Evolutionary conservation across 2,329 filamentous ascomycete genomes (phyloP), one percentile per base, ranked within the genome.

Genomic region (Paecilomyces sp.): DNA sequence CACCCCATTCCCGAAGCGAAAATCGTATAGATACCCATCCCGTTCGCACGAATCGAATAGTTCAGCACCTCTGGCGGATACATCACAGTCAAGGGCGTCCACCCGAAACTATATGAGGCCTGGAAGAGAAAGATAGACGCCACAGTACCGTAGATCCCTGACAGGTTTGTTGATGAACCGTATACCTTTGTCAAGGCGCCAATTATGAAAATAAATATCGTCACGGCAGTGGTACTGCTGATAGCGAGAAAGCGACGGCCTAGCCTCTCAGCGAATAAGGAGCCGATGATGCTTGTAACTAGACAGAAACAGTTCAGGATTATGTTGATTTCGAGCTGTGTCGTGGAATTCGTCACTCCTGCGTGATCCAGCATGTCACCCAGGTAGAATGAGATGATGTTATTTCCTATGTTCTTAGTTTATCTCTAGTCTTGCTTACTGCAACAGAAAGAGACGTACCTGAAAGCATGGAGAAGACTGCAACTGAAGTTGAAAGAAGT

Each of bases 271-370:
- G 71, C 70, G 6, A 81, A 68, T 3, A 75, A 73, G 1, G 80
- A 81, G 0, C 80, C 81, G 1, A 67, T 47, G 0, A 82, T 65
- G 31, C 74, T 68, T 58, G 74, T 77, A 5, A 70, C 65, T 0
- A 83, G 69, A 58, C 79, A 83, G 75, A 76, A 83, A 2, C 75
- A 77, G 59, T 81, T 82, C n/a, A 83, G 70, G 1, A 82, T 75
- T 34, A 83, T 47, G 41, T 47, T 47, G n/a, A 47, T 47, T 79
- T 69, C 70, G 3, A 81, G 70, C 60, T 83, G 80, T 2, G 74
- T 71, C 5, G 70, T 72, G 0, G 71, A 65, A 60, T 78, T 68
- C 1, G 73, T 78, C 41, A 83, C 76, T 1, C 80, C 81, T 2
- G 80, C 80, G 13, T 73, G 78, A 57, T 74, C 69, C 0, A 83